These are phyloP conservation scores for Nigrograna mackinnonii DNA, from an alignment of 2,329 filamentous ascomycete genomes.

Conservation along the genomic window DNA sequence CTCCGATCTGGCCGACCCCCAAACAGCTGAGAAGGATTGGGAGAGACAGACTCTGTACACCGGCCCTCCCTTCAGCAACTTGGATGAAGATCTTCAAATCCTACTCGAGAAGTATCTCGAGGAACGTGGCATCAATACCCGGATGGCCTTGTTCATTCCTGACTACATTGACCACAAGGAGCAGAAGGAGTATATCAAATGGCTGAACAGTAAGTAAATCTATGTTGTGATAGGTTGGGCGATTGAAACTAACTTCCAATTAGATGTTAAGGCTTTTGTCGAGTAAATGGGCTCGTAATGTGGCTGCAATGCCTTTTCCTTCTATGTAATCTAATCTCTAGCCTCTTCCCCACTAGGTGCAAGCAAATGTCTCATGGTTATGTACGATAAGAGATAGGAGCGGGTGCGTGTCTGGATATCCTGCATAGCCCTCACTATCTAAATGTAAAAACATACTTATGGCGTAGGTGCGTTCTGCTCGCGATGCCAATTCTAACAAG, in stretches of 20 bases:
- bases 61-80: slow-evolving; percentile 88
- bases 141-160: slow-evolving; percentile 85
- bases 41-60: slow-evolving; percentile 78
- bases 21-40: slow-evolving; percentile 77
- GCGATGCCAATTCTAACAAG: no score
- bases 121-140: slow-evolving; percentile 87
- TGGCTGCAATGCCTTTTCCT: no score
- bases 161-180: slow-evolving; percentile 99
- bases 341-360: no score
- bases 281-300: slow-evolving; percentile 1
- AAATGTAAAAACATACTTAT: no score
- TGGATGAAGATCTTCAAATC: slow-evolving; percentile 94
- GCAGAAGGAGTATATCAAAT: slow-evolving; percentile 92
- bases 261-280: not conserved
- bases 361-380: no score
- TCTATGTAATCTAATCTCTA: no score
- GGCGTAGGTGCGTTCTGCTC: no score
- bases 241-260: not conserved
- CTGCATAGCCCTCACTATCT: no score
- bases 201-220: slow-evolving; percentile 67
- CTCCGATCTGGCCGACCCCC: slow-evolving; percentile 74
- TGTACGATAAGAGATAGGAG: no score
- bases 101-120: slow-evolving; percentile 92
- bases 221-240: not conserved
- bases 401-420: no score